Conservation (phyloP, 2,329 filamentous ascomycete genomes). For the Fusarium sulawesiense region DNA sequence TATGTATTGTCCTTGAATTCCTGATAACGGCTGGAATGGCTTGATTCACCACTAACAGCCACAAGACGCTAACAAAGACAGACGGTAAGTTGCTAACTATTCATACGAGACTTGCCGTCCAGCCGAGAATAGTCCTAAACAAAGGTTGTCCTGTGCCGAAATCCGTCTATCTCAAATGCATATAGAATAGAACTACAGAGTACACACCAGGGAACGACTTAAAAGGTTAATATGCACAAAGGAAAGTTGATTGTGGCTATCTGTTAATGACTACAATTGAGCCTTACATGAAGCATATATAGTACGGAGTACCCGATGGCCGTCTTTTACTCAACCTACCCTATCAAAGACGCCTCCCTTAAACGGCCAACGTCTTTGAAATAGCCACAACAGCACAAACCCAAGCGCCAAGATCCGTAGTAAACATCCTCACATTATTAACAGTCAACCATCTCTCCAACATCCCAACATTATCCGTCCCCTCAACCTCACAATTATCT, state of each 20-base stretch:
- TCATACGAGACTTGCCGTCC: constrained; percentile 17
- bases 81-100: background rate
- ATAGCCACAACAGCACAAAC: constrained; percentile 49
- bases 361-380: constrained; percentile 41
- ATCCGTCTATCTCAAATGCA: background rate
- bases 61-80: constrained; percentile 9
- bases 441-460: constrained; percentile 49
- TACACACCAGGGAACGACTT: background rate
- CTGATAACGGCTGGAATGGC: background rate
- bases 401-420: constrained; percentile 52
- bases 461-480: constrained; percentile 46
- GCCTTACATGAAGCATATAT: background rate
- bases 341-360: background rate
- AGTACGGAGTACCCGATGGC: background rate
- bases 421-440: constrained; percentile 49
- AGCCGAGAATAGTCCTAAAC: constrained; percentile 7
- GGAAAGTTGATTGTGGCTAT: background rate
- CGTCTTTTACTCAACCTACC: background rate
- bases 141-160: background rate
- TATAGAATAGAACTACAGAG: background rate
- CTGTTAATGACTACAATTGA: background rate
- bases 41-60: background rate
- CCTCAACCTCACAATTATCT: constrained; percentile 33
- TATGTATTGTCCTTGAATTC: background rate
- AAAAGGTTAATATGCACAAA: background rate